Base-by-base conservation (phyloP, 2,329 filamentous ascomycete genomes). In the Clarireedia paspali region DNA sequence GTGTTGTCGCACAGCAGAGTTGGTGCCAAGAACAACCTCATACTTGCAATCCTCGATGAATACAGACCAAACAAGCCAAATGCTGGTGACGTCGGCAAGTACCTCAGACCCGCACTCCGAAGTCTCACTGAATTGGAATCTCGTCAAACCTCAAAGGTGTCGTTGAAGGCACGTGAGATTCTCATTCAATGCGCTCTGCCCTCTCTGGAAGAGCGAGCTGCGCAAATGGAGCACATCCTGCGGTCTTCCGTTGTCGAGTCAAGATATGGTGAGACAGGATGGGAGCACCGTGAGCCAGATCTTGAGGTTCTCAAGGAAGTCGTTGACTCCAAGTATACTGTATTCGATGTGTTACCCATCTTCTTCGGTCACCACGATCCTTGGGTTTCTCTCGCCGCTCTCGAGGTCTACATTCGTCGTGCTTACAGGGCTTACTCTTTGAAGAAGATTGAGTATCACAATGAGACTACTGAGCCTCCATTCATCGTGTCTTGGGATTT, bases 171-270 rank as follows among this genome's bases (percentile, higher is more conserved):
- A 47, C 88, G 94, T 70, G 94, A 99, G 76, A 87, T 97, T 51
- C 85, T 99, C 67, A 99, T 99, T 62, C 94, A 97, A 74, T 96
- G 91, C 70, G 91, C 94, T 53, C 82, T 99, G 70, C 94, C 94
- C 17, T 99, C 94, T 3, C 79, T 99, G 20, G 94, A 97, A 73
- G 94, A 99, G 79, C 87, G 94, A 64, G 88, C 89, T 26, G 82
- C 87, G 6, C 94, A 99, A 76, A 96, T 99, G 92, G 94, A 97
- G 77, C 92, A 97, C 73, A 99, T 99, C 62, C 80, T 99, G 55
- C 89, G 91, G 58, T 96, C 92, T 26, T 92, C 94, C 0, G 94
- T 99, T 23, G 84, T 96, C 6, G 91, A 99, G 72, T 96, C 91
- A n/a, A 86, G 89, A 64, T 99, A 99, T 68, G 94, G 94, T 58